phyloP scores from a whole-genome alignment of 495 filamentous ascomycete genomes.

The Hypoxylon lienhwacheense region DNA sequence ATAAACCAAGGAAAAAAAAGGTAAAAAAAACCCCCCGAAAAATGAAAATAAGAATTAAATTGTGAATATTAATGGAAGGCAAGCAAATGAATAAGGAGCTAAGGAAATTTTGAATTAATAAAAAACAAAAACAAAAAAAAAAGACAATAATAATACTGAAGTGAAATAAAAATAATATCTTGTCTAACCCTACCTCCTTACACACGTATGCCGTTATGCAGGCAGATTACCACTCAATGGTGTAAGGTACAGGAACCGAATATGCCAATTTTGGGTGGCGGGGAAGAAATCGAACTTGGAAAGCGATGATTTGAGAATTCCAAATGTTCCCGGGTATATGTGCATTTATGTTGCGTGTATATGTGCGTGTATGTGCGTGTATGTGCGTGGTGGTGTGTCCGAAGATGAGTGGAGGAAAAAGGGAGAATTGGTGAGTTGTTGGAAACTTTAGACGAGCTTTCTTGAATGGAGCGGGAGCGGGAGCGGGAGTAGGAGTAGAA shows the following conservation, averaged over 20 bases:
- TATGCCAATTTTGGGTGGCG: slow-evolving; percentile 15
- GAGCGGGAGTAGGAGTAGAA: neutral
- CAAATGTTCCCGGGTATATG: slow-evolving; percentile 18
- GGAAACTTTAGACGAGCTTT: slow-evolving; percentile 12
- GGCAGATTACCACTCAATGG: slow-evolving; percentile 22
- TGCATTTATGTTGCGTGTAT: neutral
- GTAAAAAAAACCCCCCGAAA: too few relatives aligned
- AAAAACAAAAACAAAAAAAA: neutral
- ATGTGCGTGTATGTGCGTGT: slow-evolving; percentile 15
- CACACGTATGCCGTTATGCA: slow-evolving; percentile 18
- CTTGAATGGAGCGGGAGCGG: slow-evolving; percentile 7
- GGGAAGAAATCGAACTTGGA: slow-evolving; percentile 19
- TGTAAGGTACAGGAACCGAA: slow-evolving; percentile 31
- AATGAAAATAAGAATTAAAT: too few relatives aligned
- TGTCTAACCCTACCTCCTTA: slow-evolving; percentile 30
- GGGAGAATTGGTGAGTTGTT: slow-evolving; percentile 30
- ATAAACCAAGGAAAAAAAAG: too few relatives aligned
- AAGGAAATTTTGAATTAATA: neutral
- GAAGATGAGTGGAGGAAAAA: slow-evolving; percentile 28
- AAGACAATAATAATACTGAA: neutral
- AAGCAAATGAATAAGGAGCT: too few relatives aligned
- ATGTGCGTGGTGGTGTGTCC: slow-evolving; percentile 29
- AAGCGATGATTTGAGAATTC: slow-evolving; percentile 34
- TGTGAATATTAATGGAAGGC: too few relatives aligned
- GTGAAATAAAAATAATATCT: slow-evolving; percentile 5